These are phyloP conservation scores for Pisolithus albus DNA, from an alignment of 768 basidiomycete genomes.

Conservation along the genomic window DNA sequence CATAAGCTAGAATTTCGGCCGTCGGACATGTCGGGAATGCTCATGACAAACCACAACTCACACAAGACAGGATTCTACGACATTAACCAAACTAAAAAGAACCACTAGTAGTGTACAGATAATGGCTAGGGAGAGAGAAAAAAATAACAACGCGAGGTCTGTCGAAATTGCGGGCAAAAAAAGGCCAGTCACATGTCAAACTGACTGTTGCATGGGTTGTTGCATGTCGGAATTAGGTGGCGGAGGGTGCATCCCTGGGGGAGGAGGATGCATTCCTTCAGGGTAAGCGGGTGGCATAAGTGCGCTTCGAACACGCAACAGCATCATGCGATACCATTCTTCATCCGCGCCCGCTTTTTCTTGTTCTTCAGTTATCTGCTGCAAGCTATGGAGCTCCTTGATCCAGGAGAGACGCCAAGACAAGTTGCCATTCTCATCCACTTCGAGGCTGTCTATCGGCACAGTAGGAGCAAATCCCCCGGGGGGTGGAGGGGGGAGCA, in stretches of 20 bases:
- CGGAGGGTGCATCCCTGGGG: constrained; percentile 31
- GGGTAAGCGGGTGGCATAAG: constrained; percentile 47
- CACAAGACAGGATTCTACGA: too few relatives aligned
- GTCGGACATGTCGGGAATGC: too few relatives aligned
- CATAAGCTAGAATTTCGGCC: too few relatives aligned
- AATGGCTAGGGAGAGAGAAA: too few relatives aligned
- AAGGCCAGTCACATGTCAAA: neutral
- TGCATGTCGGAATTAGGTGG: constrained; percentile 30
- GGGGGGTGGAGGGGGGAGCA: constrained; percentile 51
- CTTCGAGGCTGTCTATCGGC: constrained; percentile 63
- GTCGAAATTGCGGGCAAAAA: too few relatives aligned
- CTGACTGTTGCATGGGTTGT: constrained; percentile 19
- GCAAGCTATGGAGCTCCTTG: constrained; percentile 71
- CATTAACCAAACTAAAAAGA: too few relatives aligned
- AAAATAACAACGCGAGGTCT: too few relatives aligned
- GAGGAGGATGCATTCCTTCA: constrained; percentile 31
- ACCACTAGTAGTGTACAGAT: too few relatives aligned
- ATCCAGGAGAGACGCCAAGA: constrained; percentile 77
- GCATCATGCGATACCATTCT: constrained; percentile 85
- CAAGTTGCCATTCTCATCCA: constrained; percentile 74
- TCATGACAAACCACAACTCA: too few relatives aligned
- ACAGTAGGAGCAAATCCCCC: constrained; percentile 35
- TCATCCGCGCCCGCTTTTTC: constrained; percentile 75
- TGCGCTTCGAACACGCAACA: constrained; percentile 67
- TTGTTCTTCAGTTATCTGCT: constrained; percentile 72